phyloP scores from a whole-genome alignment of 139 green algal genomes.

The Closterium sp. region DNA sequence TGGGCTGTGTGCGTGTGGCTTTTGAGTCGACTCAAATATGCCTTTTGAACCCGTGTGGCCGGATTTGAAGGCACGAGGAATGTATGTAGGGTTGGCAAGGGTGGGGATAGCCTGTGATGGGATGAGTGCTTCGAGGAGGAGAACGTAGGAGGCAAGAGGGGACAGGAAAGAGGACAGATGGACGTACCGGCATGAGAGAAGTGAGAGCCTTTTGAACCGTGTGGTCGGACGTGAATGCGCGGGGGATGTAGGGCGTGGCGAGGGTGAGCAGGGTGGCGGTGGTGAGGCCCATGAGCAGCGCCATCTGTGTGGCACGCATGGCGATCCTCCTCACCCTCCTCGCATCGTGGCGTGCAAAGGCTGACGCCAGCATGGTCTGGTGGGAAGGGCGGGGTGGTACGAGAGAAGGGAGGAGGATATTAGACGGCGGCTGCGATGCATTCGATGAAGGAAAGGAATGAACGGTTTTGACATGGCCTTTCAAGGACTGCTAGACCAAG shows the following conservation, averaged over 20 bases:
- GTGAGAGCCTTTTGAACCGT: constrained; percentile 41
- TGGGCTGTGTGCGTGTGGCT: too few species aligned
- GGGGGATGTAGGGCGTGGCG: constrained; percentile 21
- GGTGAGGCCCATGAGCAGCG: constrained; percentile 39
- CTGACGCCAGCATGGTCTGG: constrained; percentile 46
- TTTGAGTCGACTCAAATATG: too few species aligned
- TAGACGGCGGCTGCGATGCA: too few species aligned
- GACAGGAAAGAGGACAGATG: background rate
- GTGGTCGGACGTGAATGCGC: constrained; percentile 40
- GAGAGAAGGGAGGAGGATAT: too few species aligned
- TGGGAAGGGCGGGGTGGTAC: background rate
- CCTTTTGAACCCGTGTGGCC: constrained; percentile 36
- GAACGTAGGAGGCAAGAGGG: too few species aligned
- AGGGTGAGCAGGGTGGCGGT: constrained; percentile 35
- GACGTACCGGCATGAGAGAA: constrained; percentile 32
- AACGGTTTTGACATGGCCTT: too few species aligned
- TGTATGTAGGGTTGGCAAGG: background rate
- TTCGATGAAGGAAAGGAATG: background rate
- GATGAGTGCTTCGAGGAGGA: background rate
- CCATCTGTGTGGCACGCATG: constrained; percentile 30
- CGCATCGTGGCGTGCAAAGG: constrained; percentile 27
- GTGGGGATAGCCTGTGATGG: background rate
- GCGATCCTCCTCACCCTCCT: background rate
- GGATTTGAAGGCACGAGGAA: constrained; percentile 19
- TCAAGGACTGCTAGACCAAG: too few species aligned